Base-by-base conservation (phyloP, 371 early-diverging fungal genomes). In the Antonospora locustae region DNA sequence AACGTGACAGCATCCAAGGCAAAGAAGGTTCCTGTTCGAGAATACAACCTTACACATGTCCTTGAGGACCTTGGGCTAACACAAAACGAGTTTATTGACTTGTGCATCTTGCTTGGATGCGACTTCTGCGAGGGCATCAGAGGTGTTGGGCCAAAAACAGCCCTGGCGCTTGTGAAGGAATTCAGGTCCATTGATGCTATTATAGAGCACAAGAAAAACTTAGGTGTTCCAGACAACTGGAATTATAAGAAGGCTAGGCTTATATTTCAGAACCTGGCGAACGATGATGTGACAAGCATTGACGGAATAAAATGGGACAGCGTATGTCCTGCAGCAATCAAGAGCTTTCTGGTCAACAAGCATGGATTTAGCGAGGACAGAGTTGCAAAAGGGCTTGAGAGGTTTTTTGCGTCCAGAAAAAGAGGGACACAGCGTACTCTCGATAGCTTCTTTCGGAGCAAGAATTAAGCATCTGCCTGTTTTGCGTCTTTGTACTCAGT, bases 81-180 rank as follows among this genome's bases (percentile, higher is more conserved):
- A 3, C 77, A 79, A 76, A 78, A 79, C 0, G 79, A 88, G 83
- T 96, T 99, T 70, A 84, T 93, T 17, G 99, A 99, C 69, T 71
- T 99, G 37, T 95, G 97, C 77, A 95, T 99, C 53, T 70, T 99
- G 43, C 76, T 96, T 34, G 99, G 99, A 29, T 97, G 97, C 77
- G 99, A 99, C 76, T 99, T 94, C 76, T 87, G 87, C 47, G 86
- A 89, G 41, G 83, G 86, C 16, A 87, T 95, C 64, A 85, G 81
- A 60, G 94, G 93, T 1, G 81, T 96, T 48, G 97, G 97, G 0
- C 91, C 91, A 11, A 79, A 83, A 46, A 70, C 32, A 11, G 96
- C 92, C 0, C 77, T 83, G n/a, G 74, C 72, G 22, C 66, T 89
- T 38, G 90, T 99, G 59, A 80, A 82, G 58, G 81, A 92, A 65